Base-by-base conservation (phyloP, 768 basidiomycete genomes). In the Hygrocybe punicea region DNA sequence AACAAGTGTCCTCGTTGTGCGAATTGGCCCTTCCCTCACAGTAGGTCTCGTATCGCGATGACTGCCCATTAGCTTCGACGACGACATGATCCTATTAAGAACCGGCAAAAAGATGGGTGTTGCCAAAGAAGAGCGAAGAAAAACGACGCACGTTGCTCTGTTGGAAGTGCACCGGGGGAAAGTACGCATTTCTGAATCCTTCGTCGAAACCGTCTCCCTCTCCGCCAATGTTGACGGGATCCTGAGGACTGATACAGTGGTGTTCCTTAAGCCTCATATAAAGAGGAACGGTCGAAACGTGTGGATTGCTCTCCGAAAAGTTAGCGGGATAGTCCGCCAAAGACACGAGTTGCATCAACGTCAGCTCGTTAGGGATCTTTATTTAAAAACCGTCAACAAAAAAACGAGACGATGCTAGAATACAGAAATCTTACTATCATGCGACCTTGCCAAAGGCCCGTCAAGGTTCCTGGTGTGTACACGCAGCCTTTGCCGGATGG, bases 401-500 rank as follows among this genome's bases (percentile, higher is more conserved):
- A 45, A 7, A 37, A 42, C 44, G 33, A 39, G 34, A 53, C 23
- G 47, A 29, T 17, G 21, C 52, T 14, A 53, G 55, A 39, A 46
- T 56, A 8, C 57, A 44, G 52, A 37, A 19, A 6, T 79, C 84
- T 57, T 53, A 87, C 86, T 54, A 84, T 70, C 68, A 86, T 76
- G 17, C 82, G 74, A 3, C 88, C 87, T 57, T 84, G 78, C 84
- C 83, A 88, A 5, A 80, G 70, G 2, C 86, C 86, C 19, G 66
- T 68, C 62, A 87, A 71, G 2, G 73, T 64, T 6, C 86, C 87
- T 0, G 76, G 77, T 2, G 74, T 74, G 65, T 83, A 85, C 19
- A 73, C 67, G 29, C 64, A 60, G 2, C 72, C 73, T 8, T 70
- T 70, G 33, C 61, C 53, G 50, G 68, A 69, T 11, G 58, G 65